These are phyloP conservation scores for Polyporus arcularius DNA, from an alignment of 768 basidiomycete species.

Conservation along the genomic window DNA sequence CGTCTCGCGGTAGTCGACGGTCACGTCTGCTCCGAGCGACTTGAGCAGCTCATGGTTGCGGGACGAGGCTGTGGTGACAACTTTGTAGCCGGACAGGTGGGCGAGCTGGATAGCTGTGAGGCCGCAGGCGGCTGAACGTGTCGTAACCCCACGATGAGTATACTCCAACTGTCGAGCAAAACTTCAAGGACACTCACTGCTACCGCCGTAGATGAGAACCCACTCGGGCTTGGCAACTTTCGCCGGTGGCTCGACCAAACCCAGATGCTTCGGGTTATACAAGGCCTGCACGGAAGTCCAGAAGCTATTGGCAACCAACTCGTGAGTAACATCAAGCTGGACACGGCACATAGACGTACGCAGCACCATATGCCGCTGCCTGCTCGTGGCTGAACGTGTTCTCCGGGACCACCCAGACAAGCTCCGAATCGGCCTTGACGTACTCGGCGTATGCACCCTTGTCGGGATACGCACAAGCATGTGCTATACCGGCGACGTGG, in stretches of 20 bases:
- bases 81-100: conserved; percentile 31
- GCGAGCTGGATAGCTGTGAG: conserved; percentile 34
- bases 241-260: conserved; percentile 22
- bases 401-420: conserved; percentile 25
- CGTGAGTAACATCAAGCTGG: not conserved
- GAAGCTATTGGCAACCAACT: conserved; percentile 8
- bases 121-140: conserved; percentile 37
- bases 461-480: conserved; percentile 23
- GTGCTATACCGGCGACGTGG: conserved; percentile 29
- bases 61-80: conserved; percentile 37
- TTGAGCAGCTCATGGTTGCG: conserved; percentile 38
- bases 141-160: not conserved
- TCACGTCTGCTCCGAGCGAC: conserved; percentile 38
- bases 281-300: conserved; percentile 28
- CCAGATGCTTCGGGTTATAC: conserved; percentile 24
- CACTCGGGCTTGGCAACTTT: conserved; percentile 20
- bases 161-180: not conserved
- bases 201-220: conserved; percentile 29
- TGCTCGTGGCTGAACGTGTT: conserved; percentile 22
- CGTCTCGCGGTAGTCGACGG: conserved; percentile 32
- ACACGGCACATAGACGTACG: not conserved
- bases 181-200: conserved; percentile 16
- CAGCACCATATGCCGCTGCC: conserved; percentile 18
- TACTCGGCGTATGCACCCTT: conserved; percentile 33
- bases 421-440: conserved; percentile 23